phyloP scores from a whole-genome alignment of 2,329 filamentous ascomycete genomes.

The Elsinoe necatrix region DNA sequence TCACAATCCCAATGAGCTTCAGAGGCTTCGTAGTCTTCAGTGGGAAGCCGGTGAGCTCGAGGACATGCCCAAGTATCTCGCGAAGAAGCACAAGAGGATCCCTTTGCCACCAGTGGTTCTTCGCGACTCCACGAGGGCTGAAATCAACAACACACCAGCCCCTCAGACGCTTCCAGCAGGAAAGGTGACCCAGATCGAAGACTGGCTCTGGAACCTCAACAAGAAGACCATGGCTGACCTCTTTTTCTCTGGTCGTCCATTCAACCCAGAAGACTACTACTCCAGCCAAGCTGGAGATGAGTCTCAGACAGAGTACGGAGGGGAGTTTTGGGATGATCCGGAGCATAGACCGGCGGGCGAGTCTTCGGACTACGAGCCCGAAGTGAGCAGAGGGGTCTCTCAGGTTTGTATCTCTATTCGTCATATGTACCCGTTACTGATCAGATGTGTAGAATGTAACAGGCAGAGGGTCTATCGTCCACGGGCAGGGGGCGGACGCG shows the following conservation, averaged over 20 bases:
- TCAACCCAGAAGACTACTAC: constrained; percentile 61
- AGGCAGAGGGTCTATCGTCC: not conserved
- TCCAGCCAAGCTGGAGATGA: constrained; percentile 56
- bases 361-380: not conserved
- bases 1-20: not conserved
- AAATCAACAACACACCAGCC: not conserved
- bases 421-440: not conserved
- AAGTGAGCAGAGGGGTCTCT: not conserved
- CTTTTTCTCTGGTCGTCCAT: not conserved
- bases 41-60: not conserved
- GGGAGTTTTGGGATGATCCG: constrained; percentile 27
- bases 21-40: not conserved
- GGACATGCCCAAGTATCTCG: not conserved
- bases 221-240: not conserved
- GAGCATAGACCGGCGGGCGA: constrained; percentile 31
- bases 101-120: not conserved
- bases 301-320: not conserved
- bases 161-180: not conserved
- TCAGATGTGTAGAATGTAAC: not conserved
- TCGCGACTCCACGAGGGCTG: not conserved
- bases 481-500: constrained; percentile 20
- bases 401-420: not conserved
- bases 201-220: not conserved
- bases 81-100: not conserved
- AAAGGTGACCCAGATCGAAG: not conserved